Conservation (phyloP, 345 rosid species). For the Cardamine occulta region DNA sequence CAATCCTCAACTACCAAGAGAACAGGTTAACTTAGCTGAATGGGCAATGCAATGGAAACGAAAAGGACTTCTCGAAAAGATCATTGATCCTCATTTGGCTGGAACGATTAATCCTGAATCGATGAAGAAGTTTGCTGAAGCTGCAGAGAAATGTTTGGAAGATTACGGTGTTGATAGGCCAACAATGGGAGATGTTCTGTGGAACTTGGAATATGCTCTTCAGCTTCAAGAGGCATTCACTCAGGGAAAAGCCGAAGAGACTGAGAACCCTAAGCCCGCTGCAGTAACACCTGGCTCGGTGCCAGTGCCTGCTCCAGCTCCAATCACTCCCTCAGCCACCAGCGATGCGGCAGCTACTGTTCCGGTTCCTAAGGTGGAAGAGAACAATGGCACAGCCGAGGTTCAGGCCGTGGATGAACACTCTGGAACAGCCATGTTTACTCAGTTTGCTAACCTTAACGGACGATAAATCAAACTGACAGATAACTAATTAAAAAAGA, state of each 20-base stretch:
- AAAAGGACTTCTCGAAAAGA: conserved; percentile 52
- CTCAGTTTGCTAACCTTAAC: conserved; percentile 62
- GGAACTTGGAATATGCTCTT: conserved; percentile 56
- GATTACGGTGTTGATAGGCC: conserved; percentile 50
- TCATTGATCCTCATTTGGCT: conserved; percentile 55
- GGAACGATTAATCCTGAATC: conserved; percentile 62
- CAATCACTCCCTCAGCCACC: conserved; percentile 35
- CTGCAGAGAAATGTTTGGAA: conserved; percentile 50
- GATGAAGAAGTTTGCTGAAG: conserved; percentile 55
- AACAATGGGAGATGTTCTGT: conserved; percentile 49
- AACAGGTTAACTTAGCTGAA: conserved; percentile 70
- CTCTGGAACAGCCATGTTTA: conserved; percentile 70
- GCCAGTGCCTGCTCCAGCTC: conserved; percentile 38
- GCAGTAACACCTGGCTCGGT: conserved; percentile 43
- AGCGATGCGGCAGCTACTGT: conserved; percentile 39
- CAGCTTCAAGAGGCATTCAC: conserved; percentile 76
- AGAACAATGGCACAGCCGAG: conserved; percentile 48
- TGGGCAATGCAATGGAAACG: conserved; percentile 68
- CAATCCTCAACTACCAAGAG: conserved; percentile 64
- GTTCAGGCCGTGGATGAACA: conserved; percentile 54
- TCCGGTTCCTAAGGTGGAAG: conserved; percentile 49
- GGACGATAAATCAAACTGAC: conserved; percentile 57
- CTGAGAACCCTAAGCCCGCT: conserved; percentile 45
- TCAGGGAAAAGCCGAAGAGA: conserved; percentile 58
- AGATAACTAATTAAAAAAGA: neutral